Evolutionary conservation across 2,329 filamentous ascomycete species (phyloP).

Genomic region (Pseudogymnoascus sp.): DNA sequence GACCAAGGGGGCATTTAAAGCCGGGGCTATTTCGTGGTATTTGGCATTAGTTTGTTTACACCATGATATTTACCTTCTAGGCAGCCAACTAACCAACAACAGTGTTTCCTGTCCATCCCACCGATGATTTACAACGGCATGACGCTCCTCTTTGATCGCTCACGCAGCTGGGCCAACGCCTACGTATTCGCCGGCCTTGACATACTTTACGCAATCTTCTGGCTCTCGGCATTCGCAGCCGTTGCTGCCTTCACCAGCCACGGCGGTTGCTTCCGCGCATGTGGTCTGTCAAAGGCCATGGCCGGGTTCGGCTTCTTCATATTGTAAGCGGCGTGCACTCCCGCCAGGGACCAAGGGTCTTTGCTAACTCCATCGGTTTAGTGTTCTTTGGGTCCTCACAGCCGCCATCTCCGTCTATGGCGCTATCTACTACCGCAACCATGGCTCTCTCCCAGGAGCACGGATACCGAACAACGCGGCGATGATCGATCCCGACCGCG

Average conservation of each 20-base stretch:
- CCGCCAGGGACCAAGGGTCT: neutral
- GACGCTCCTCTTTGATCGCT: constrained; percentile 55
- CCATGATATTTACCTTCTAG: neutral
- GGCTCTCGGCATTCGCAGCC: constrained; percentile 59
- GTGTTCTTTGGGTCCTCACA: constrained; percentile 47
- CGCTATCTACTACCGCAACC: constrained; percentile 53
- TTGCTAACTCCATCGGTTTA: constrained; percentile 25
- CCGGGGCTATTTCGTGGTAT: constrained; percentile 49
- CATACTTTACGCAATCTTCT: constrained; percentile 50
- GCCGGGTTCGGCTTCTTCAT: constrained; percentile 56
- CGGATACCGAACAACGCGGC: constrained; percentile 33
- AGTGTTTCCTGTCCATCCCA: constrained; percentile 59
- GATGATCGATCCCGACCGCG: constrained; percentile 61
- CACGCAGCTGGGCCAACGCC: constrained; percentile 53
- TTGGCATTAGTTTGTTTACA: constrained; percentile 50
- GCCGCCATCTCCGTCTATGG: constrained; percentile 53
- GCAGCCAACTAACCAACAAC: constrained; percentile 12
- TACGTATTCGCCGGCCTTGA: constrained; percentile 55
- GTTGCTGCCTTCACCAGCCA: constrained; percentile 57
- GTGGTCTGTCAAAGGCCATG: constrained; percentile 54
- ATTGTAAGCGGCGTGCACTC: constrained; percentile 39
- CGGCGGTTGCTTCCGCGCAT: constrained; percentile 47
- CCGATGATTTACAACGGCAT: constrained; percentile 59
- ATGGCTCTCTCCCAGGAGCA: constrained; percentile 51
- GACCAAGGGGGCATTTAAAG: constrained; percentile 45